Conservation (phyloP, 2,329 filamentous ascomycete genomes). For the Capronia americana region DNA sequence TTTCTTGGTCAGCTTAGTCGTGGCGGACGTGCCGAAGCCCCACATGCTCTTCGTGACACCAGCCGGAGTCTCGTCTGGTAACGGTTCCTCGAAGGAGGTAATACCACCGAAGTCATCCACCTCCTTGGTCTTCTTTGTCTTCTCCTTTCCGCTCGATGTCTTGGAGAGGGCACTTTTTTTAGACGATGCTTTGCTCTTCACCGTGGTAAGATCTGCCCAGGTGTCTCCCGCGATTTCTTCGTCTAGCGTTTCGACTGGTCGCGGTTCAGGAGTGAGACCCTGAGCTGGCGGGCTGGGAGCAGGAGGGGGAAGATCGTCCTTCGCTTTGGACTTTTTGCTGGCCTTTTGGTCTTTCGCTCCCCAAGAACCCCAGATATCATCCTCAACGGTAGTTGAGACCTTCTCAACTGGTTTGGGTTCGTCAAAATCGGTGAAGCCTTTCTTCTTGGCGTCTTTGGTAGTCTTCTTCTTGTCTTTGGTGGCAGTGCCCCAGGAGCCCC, state of each 20-base stretch:
- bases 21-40: constrained; percentile 50
- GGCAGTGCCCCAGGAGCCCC: constrained; percentile 51
- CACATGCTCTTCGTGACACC: constrained; percentile 51
- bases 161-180: constrained; percentile 51
- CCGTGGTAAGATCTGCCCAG: constrained; percentile 48
- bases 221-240: constrained; percentile 45
- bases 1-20: constrained; percentile 52
- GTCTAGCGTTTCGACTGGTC: constrained; percentile 44
- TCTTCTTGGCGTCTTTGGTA: constrained; percentile 53
- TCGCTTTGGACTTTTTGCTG: constrained; percentile 54
- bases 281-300: constrained; percentile 56
- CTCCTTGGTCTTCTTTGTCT: constrained; percentile 36
- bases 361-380: constrained; percentile 45
- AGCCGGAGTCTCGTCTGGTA: constrained; percentile 46
- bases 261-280: constrained; percentile 51
- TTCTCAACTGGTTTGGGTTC: constrained; percentile 33
- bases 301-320: constrained; percentile 54
- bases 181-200: constrained; percentile 45
- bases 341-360: constrained; percentile 48
- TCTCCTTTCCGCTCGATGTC: constrained; percentile 40
- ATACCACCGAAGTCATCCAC: constrained; percentile 35
- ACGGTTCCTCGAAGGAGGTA: constrained; percentile 36
- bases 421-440: constrained; percentile 37
- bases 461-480: constrained; percentile 58
- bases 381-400: constrained; percentile 21